Percentiles rank a stretch among this genome's conserved stretches.
These are phyloP conservation scores for Hymenoscyphus infarciens DNA, from an alignment of 2,329 filamentous ascomycete genomes.

Conservation along the genomic window DNA sequence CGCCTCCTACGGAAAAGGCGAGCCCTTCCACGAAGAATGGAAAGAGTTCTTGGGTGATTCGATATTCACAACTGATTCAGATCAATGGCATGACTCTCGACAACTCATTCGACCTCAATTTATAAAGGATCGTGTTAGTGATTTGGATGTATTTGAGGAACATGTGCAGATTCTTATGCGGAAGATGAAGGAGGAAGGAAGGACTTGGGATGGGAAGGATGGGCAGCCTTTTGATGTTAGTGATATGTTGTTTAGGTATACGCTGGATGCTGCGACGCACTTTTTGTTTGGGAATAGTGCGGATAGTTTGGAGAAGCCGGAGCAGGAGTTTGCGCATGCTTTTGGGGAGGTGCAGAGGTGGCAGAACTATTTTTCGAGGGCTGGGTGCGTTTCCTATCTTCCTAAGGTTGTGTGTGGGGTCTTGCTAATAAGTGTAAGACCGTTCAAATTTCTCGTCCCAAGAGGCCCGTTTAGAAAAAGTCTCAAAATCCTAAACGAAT, in stretches of 20 bases:
- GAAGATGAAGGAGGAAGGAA: conserved; percentile 57
- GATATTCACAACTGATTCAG: conserved; percentile 78
- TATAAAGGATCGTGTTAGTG: conserved; percentile 76
- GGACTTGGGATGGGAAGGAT: conserved; percentile 46
- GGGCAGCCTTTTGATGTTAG: conserved; percentile 65
- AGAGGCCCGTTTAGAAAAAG: conserved; percentile 59
- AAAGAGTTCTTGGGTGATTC: conserved; percentile 70
- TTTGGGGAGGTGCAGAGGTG: conserved; percentile 76
- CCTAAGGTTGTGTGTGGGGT: background rate
- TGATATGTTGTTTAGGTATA: conserved; percentile 79
- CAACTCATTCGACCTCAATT: conserved; percentile 84
- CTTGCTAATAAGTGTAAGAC: conserved; percentile 38
- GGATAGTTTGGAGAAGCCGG: conserved; percentile 51
- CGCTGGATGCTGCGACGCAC: conserved; percentile 80
- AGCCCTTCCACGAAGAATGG: conserved; percentile 72
- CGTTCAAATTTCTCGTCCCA: conserved; percentile 61
- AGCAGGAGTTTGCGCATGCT: conserved; percentile 70
- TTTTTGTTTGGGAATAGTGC: conserved; percentile 80
- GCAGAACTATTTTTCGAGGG: conserved; percentile 63
- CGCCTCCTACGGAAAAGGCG: conserved; percentile 76
- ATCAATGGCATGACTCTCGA: conserved; percentile 75
- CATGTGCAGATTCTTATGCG: conserved; percentile 73
- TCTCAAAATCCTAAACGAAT: conserved; percentile 67
- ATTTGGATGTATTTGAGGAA: conserved; percentile 75
- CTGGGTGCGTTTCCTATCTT: conserved; percentile 46